Percentiles rank a stretch among this genome's conserved stretches.
These are phyloP conservation scores for Tylopilus cervinicoccineus DNA, from an alignment of 768 basidiomycete species.

Conservation along the genomic window DNA sequence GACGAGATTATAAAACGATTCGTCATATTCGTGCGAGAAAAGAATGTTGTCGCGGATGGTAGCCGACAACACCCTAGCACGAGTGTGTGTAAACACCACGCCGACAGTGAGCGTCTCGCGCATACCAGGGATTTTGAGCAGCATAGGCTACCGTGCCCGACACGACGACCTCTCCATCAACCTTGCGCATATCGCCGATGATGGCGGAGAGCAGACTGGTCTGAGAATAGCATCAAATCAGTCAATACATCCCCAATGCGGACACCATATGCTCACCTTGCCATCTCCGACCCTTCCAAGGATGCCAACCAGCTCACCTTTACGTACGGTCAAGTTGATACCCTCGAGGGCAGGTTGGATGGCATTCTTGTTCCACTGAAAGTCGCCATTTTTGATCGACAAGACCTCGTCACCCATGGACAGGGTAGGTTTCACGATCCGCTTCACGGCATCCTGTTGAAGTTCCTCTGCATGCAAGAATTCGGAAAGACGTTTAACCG, in stretches of 20 bases:
- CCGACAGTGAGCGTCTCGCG: background rate
- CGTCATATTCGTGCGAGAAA: conserved; percentile 88
- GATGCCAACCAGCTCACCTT: conserved; percentile 82
- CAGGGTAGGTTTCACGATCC: conserved; percentile 41
- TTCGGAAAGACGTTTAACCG: conserved; percentile 67
- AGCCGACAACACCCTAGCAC: conserved; percentile 72
- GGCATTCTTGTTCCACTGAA: conserved; percentile 65
- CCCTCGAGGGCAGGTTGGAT: conserved; percentile 66
- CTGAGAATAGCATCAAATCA: conserved; percentile 31
- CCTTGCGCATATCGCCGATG: conserved; percentile 81
- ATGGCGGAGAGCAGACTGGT: conserved; percentile 75
- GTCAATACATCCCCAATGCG: background rate
- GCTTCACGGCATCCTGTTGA: conserved; percentile 67
- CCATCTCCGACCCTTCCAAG: conserved; percentile 90
- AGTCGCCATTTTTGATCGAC: conserved; percentile 71
- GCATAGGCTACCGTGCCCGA: conserved; percentile 78
- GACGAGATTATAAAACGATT: conserved; percentile 76
- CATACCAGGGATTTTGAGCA: conserved; percentile 81
- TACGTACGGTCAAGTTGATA: conserved; percentile 68
- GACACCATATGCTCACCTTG: conserved; percentile 49
- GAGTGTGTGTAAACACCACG: background rate
- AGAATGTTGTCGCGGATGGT: conserved; percentile 88
- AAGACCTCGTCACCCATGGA: conserved; percentile 65
- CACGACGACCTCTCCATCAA: conserved; percentile 67
- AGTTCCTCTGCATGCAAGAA: conserved; percentile 81